Conservation (phyloP, 768 basidiomycete species). For the Sistotremastrum suecicum region DNA sequence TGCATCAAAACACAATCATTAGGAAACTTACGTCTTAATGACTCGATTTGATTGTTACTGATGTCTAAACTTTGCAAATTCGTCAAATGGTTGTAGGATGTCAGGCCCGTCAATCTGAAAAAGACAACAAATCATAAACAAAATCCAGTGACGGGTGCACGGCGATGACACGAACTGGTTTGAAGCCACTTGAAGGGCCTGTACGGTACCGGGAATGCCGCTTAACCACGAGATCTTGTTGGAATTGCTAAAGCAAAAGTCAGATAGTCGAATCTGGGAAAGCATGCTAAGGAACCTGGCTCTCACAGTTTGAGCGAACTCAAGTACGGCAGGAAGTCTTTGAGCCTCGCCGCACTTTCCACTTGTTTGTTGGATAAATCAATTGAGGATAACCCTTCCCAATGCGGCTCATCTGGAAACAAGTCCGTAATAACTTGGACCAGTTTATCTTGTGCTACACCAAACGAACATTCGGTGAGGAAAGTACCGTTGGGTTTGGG, state of each 20-base stretch:
- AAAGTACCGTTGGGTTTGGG: constrained; percentile 40
- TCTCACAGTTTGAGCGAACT: constrained; percentile 68
- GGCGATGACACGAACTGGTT: constrained; percentile 41
- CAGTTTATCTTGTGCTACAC: constrained; percentile 79
- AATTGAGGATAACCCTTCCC: constrained; percentile 68
- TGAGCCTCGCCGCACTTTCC: constrained; percentile 71
- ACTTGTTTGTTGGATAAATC: constrained; percentile 60
- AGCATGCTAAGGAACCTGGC: not conserved
- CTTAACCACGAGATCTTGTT: constrained; percentile 72
- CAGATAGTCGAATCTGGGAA: not conserved
- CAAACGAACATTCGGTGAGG: constrained; percentile 95
- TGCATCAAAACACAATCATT: constrained; percentile 4
- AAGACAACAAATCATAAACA: constrained; percentile 5
- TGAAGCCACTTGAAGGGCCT: constrained; percentile 64
- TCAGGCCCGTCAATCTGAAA: constrained; percentile 42
- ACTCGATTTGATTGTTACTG: constrained; percentile 80
- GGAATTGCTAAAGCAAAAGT: constrained; percentile 34
- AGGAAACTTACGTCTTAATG: constrained; percentile 58
- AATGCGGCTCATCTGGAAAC: constrained; percentile 87
- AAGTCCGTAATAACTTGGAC: constrained; percentile 90
- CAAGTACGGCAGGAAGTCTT: constrained; percentile 80
- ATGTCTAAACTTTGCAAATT: constrained; percentile 87
- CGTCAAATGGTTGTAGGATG: constrained; percentile 75
- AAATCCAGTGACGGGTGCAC: not conserved
- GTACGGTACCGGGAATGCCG: constrained; percentile 55